These are phyloP conservation scores for Aspergillus ostianus DNA, from an alignment of 495 filamentous ascomycete species.

Conservation along the genomic window DNA sequence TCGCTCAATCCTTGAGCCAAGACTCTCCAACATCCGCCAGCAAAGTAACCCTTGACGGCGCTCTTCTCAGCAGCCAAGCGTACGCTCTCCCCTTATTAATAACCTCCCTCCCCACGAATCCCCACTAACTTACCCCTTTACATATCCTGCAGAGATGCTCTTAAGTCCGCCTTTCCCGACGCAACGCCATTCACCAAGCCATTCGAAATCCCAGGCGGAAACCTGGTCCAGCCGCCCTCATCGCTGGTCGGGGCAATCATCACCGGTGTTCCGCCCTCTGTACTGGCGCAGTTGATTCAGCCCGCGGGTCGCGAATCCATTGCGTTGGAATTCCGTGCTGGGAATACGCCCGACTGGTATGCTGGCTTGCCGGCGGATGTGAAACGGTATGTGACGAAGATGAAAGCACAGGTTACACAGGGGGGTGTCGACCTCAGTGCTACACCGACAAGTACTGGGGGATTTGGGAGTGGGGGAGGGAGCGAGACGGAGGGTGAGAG, in stretches of 20 bases:
- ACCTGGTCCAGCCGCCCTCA: slow-evolving; percentile 17
- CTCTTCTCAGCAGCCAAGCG: slow-evolving; percentile 9
- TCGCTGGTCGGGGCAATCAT: slow-evolving; percentile 21
- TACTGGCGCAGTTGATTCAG: slow-evolving; percentile 20
- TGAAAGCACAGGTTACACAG: slow-evolving; percentile 9
- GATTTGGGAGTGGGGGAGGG: too few species aligned
- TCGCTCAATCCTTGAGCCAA: too few species aligned
- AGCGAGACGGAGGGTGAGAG: not conserved
- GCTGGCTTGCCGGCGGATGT: slow-evolving; percentile 19
- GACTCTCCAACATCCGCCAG: too few species aligned
- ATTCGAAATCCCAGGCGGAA: slow-evolving; percentile 10
- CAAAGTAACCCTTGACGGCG: slow-evolving; percentile 2
- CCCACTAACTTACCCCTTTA: not conserved
- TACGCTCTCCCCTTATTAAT: not conserved
- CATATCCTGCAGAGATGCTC: not conserved
- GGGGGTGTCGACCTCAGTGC: slow-evolving; percentile 13
- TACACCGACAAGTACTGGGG: not conserved
- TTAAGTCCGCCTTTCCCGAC: slow-evolving; percentile 9
- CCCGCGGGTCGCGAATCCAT: slow-evolving; percentile 20
- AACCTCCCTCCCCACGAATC: too few species aligned
- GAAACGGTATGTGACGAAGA: slow-evolving; percentile 20
- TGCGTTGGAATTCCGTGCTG: slow-evolving; percentile 17
- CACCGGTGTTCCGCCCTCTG: slow-evolving; percentile 21
- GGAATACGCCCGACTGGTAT: slow-evolving; percentile 24
- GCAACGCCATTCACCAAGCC: slow-evolving; percentile 13